Conservation (phyloP, 2,329 filamentous ascomycete genomes). For the Malbranchea zuffiana region DNA sequence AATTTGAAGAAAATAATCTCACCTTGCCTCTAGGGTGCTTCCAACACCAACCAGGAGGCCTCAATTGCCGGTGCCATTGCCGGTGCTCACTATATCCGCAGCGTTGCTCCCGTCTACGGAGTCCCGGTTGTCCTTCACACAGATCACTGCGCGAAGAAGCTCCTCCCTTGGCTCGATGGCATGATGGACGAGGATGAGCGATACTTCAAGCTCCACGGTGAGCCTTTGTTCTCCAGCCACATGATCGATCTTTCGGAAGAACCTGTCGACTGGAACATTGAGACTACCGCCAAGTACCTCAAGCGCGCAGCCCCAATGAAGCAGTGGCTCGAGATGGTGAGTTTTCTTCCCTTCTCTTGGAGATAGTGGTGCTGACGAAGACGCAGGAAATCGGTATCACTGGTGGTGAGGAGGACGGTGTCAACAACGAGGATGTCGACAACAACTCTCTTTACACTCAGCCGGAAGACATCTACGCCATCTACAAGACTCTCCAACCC, state of each 20-base stretch:
- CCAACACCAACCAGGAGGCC: constrained; percentile 72
- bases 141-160: constrained; percentile 99
- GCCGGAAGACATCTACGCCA: constrained; percentile 87
- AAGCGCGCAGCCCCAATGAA: constrained; percentile 93
- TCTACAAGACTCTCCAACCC: constrained; percentile 72
- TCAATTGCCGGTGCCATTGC: constrained; percentile 82
- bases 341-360: constrained; percentile 14
- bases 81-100: constrained; percentile 85
- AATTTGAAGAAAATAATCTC: neutral
- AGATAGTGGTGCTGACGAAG: neutral
- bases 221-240: constrained; percentile 90
- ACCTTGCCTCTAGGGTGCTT: constrained; percentile 48
- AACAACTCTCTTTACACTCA: constrained; percentile 97
- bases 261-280: constrained; percentile 76
- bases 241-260: constrained; percentile 99
- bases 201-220: constrained; percentile 86
- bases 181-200: constrained; percentile 90
- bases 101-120: constrained; percentile 75
- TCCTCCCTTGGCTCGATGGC: constrained; percentile 92
- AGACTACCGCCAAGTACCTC: constrained; percentile 85
- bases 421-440: constrained; percentile 97
- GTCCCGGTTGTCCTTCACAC: constrained; percentile 90
- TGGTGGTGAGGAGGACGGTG: constrained; percentile 93
- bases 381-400: constrained; percentile 75
- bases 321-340: constrained; percentile 97